Percentiles rank a stretch among this genome's conserved stretches.
These are phyloP conservation scores for Berberis thunbergii DNA, from an alignment of 164 flowering plant genomes.

Conservation along the genomic window DNA sequence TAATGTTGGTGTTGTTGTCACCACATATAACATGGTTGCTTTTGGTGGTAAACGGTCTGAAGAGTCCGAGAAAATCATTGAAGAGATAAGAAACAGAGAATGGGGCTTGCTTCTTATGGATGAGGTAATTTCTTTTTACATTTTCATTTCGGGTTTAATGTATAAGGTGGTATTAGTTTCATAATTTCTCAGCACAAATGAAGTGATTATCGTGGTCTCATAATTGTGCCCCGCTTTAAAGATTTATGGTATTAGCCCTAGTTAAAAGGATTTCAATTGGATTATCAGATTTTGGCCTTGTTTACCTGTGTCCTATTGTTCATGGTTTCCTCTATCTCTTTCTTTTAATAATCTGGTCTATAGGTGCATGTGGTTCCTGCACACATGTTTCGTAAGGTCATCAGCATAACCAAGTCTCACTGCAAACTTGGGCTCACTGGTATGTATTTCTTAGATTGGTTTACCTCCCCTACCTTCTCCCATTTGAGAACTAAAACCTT, in stretches of 20 bases:
- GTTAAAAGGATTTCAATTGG: neutral
- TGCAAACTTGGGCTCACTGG: conserved; percentile 98
- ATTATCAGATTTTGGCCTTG: neutral
- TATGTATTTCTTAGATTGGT: conserved; percentile 11
- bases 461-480: neutral
- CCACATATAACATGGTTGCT: conserved; percentile 99
- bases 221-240: neutral
- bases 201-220: neutral
- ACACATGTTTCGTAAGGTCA: conserved; percentile 94
- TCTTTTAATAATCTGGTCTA: conserved; percentile 1
- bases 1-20: conserved; percentile 96
- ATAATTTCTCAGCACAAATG: neutral
- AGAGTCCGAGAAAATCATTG: conserved; percentile 96
- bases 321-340: neutral
- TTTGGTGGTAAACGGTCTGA: conserved; percentile 98
- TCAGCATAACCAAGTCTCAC: conserved; percentile 91
- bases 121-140: conserved; percentile 45
- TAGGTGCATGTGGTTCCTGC: conserved; percentile 99
- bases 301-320: neutral
- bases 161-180: neutral
- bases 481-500: conserved; percentile 1
- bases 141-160: neutral
- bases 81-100: conserved; percentile 93
- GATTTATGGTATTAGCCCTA: neutral
- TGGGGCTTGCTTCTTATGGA: conserved; percentile 99